Evolutionary conservation across 202 grass and related monocot species (phyloP).

Genomic region (Setaria italica): DNA sequence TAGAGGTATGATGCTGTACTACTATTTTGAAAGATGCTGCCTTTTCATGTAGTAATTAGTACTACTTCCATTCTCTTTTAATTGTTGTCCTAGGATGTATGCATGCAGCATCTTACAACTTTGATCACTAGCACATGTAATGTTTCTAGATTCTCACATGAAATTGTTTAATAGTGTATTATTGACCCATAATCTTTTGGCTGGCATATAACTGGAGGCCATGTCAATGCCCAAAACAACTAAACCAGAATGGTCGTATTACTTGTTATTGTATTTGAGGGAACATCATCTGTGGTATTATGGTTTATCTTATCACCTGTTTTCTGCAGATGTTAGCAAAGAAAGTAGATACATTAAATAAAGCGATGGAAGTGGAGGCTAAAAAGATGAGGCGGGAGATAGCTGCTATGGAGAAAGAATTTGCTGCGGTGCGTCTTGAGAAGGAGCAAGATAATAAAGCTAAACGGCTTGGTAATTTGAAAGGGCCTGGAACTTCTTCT

Average conservation of each 20-base stretch:
- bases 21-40: neutral
- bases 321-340: constrained; percentile 85
- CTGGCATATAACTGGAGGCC: neutral
- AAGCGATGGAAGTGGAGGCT: constrained; percentile 97
- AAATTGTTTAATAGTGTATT: neutral
- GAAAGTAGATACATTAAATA: constrained; percentile 97
- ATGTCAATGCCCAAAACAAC: neutral
- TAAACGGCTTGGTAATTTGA: constrained; percentile 72
- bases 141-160: neutral
- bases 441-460: constrained; percentile 91
- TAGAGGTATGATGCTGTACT: constrained; percentile 66
- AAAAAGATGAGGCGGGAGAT: constrained; percentile 99
- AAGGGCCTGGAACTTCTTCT: constrained; percentile 59
- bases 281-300: neutral
- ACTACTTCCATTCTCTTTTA: neutral
- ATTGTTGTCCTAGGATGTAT: neutral
- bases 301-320: constrained; percentile 38
- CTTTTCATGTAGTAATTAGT: neutral
- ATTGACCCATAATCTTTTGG: neutral
- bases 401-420: constrained; percentile 93
- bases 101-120: neutral
- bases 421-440: constrained; percentile 76
- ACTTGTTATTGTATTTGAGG: constrained; percentile 35
- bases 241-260: neutral
- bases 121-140: neutral